Evolutionary conservation across 257 asterid species (phyloP), one percentile per base, ranked within the genome.

Genomic region (Orobanche coerulescens): DNA sequence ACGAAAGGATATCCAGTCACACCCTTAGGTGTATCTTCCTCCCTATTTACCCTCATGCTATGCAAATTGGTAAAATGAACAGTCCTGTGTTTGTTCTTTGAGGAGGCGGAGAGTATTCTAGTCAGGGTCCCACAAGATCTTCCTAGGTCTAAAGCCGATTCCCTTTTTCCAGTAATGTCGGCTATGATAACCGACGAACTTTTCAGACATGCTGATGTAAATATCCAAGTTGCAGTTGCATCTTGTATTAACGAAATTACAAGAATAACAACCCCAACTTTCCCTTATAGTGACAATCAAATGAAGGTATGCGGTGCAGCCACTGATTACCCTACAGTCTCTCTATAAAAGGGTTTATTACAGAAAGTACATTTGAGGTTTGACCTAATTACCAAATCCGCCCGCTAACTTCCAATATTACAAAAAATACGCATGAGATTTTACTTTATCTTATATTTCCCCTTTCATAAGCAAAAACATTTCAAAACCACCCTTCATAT

Each of bases 241-340:
- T 33, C 39, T 56, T 76, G 78, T 65, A 20, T 65, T 48, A 76
- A 55, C 51, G 74, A 73, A 31, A 30, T 73, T 34, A 67, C 56
- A 23, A 61, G 79, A 73, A 73, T 76, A 53, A 54, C 69, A 6
- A 72, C 73, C 25, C 84, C 84, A 0, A 31, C 46, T 0, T n/a
- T 18, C n/a, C 62, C 84, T 10, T 73, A 79, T 12, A 26, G 15
- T 4, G 78, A 64, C 60, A 64, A 50, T 1, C 44, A 15, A 23
- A 67, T 79, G 79, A 33, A 68, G 74, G 71, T 69, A 36, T 12
- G 31, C 30, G n/a, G n/a, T n/a, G n/a, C n/a, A n/a, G n/a, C n/a
- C n/a, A n/a, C n/a, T n/a, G n/a, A n/a, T n/a, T n/a, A n/a, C n/a
- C n/a, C n/a, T n/a, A n/a, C n/a, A n/a, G n/a, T n/a, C n/a, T n/a